phyloP scores from a whole-genome alignment of 169 alveolate species.

The Plasmodium yoelii region DNA sequence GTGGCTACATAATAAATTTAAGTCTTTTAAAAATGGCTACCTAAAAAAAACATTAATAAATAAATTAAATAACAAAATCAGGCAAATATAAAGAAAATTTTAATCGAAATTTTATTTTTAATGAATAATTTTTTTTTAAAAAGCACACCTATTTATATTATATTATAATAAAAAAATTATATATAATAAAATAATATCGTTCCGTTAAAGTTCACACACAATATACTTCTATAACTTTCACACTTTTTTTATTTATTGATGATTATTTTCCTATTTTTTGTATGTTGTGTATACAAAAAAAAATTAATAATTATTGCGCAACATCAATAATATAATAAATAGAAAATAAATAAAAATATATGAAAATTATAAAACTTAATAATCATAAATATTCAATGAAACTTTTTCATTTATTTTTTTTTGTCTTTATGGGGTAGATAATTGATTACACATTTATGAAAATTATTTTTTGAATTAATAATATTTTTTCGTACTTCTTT shows the following conservation, averaged over 20 bases:
- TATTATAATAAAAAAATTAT: neutral
- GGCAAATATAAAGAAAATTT: neutral
- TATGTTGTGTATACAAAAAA: neutral
- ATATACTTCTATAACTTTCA: constrained; percentile 30
- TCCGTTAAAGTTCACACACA: constrained; percentile 48
- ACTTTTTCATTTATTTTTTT: constrained; percentile 2
- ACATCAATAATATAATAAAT: neutral
- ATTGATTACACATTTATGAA: neutral
- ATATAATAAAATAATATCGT: neutral
- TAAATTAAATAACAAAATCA: neutral
- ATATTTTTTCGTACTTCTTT: constrained; percentile 3
- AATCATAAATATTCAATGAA: constrained; percentile 4
- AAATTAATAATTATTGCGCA: neutral
- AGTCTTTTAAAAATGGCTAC: constrained; percentile 8
- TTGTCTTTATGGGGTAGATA: neutral
- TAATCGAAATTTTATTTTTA: neutral
- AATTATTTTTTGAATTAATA: neutral
- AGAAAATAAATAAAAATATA: neutral
- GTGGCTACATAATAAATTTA: neutral
- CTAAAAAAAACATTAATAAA: constrained; percentile 9
- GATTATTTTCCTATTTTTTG: constrained; percentile 10
- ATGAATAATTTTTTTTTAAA: neutral
- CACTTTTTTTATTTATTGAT: constrained; percentile 11
- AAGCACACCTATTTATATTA: neutral
- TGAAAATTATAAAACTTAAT: neutral